These are phyloP conservation scores for Pseudogymnoascus pannorum DNA, from an alignment of 2,329 filamentous ascomycete species.

Conservation along the genomic window DNA sequence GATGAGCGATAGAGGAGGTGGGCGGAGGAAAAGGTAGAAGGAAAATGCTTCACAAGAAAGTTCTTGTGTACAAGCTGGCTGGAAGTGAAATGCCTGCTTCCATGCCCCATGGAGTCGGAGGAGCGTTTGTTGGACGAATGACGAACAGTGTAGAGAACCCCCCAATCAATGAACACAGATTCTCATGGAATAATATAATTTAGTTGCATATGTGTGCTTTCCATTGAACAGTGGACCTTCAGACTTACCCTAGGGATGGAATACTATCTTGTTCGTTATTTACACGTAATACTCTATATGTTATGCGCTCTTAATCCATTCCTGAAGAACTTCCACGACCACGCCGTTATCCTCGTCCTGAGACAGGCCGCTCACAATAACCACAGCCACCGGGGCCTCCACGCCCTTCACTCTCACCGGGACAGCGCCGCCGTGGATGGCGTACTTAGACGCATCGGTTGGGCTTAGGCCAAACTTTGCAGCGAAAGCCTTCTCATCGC, in stretches of 20 bases:
- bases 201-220: not conserved
- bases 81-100: not conserved
- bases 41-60: constrained; percentile 3
- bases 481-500: constrained; percentile 58
- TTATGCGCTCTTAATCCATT: constrained; percentile 26
- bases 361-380: constrained; percentile 69
- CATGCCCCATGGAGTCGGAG: constrained; percentile 1
- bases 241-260: not conserved
- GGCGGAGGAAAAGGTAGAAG: not conserved
- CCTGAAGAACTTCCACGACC: constrained; percentile 60
- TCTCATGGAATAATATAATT: constrained; percentile 6
- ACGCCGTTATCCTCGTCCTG: constrained; percentile 73
- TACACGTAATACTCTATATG: not conserved
- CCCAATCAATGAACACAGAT: constrained; percentile 11
- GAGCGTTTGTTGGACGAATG: constrained; percentile 10
- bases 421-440: constrained; percentile 70
- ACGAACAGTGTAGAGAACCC: constrained; percentile 8
- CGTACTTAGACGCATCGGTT: constrained; percentile 53
- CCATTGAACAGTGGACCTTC: not conserved
- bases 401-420: constrained; percentile 66
- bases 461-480: constrained; percentile 56
- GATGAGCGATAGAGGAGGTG: not conserved
- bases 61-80: constrained; percentile 6
- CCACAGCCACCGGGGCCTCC: constrained; percentile 67
- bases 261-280: not conserved